Evolutionary conservation across 495 filamentous ascomycete species (phyloP), one percentile per base, ranked within the genome.

Genomic region (Hypoxylon rickii): DNA sequence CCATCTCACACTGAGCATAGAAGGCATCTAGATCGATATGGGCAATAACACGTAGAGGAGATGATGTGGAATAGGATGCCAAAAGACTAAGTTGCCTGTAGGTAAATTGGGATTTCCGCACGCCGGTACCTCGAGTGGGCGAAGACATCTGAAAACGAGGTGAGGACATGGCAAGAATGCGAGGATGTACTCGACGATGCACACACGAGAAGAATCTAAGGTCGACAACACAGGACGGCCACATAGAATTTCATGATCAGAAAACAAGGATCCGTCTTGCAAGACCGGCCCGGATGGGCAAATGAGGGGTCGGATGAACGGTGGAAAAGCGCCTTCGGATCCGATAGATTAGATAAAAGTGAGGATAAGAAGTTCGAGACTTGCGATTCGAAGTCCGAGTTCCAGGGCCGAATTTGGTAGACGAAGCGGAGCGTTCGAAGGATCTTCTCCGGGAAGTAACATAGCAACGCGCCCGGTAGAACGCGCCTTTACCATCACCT

Each of bases 21-120:
- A 97, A 97, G 40, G 93, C 94, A 81, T 98, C 94, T 57, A 98
- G 84, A 69, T 98, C 94, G 52, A 97, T 81, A 66, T 97, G 94
- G 15, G 92, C 89, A 42, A 96, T 85, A 10, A 92, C 87, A 42
- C 94, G 86, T 12, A 98, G 79, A 12, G 92, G 94, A 42, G 85
- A 89, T 3, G 83, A 82, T 0, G 85, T 76, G 1, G 84, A 86
- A 49, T 82, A 89, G 10, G 85, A 79, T 16, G 84, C 81, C 31
- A 97, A 83, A 37, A 91, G 85, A 10, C 80, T 73, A 16, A 98
- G 78, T 24, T 97, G 86, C 39, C 88, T 88, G 66, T 88, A 91
- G 12, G 93, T 97, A 69, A 92, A 96, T 50, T 76, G 78, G 13
- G 90, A 94, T 34, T 79, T 79, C 53, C 72, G 84, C 31, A 61